A percentile compares a stretch with the other conserved stretches of the same genome.
Conservation (phyloP, 2,329 filamentous ascomycete species). For the Waltergamsia citrina region DNA sequence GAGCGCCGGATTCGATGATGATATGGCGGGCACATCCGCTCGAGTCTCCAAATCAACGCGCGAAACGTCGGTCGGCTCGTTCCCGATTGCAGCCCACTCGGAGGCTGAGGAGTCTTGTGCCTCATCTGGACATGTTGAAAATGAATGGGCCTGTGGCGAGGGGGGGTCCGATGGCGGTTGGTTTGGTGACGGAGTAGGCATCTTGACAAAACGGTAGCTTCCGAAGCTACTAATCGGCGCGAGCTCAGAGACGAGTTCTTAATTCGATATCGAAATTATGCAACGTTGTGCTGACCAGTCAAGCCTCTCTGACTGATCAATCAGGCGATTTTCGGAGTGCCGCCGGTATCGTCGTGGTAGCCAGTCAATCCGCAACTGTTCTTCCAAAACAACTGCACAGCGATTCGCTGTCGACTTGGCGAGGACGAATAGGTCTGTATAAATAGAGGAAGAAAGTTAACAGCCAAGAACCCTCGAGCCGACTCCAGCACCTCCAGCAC, state of each 20-base stretch:
- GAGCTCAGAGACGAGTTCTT: conserved; percentile 1
- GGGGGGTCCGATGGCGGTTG: conserved; percentile 25
- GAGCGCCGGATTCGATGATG: too few species aligned
- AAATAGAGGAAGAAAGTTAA: too few species aligned
- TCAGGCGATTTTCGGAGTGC: too few species aligned
- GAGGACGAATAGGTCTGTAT: too few species aligned
- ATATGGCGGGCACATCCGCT: conserved; percentile 14
- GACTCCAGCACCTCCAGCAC: not conserved
- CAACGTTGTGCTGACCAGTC: too few species aligned
- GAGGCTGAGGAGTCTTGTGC: conserved; percentile 10
- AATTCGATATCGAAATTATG: not conserved
- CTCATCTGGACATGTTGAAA: conserved; percentile 35
- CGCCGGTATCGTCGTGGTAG: too few species aligned
- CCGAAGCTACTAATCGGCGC: too few species aligned
- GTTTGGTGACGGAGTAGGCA: conserved; percentile 37
- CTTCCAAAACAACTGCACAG: too few species aligned
- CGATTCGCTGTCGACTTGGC: too few species aligned
- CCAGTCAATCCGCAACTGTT: too few species aligned
- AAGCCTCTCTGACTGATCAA: too few species aligned
- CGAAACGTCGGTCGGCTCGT: not conserved
- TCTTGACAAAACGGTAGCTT: conserved; percentile 14
- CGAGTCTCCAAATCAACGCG: conserved; percentile 2
- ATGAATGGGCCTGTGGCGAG: conserved; percentile 24
- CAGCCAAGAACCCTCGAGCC: not conserved
- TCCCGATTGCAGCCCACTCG: not conserved